Conservation (phyloP, 257 asterid genomes). For the Cynanchum wilfordii region DNA sequence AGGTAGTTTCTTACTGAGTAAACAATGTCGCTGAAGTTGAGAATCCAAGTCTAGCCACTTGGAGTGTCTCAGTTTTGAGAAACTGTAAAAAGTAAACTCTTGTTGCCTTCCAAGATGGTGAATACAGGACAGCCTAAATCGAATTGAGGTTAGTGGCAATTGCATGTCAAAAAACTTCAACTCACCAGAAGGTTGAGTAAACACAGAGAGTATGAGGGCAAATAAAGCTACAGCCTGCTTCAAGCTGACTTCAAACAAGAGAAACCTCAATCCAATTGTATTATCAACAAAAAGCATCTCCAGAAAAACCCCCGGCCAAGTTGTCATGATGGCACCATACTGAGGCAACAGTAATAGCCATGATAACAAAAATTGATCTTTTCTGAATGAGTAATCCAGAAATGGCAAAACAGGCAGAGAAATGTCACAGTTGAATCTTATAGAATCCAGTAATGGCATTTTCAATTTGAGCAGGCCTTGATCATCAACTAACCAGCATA, state of each 20-base stretch:
- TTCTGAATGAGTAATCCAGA: slow-evolving; percentile 26
- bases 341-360: slow-evolving; percentile 50
- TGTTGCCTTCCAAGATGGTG: slow-evolving; percentile 52
- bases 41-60: slow-evolving; percentile 68
- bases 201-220: slow-evolving; percentile 52
- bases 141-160: slow-evolving; percentile 77
- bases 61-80: slow-evolving; percentile 50
- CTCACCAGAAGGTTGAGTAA: slow-evolving; percentile 47
- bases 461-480: slow-evolving; percentile 37
- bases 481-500: slow-evolving; percentile 42
- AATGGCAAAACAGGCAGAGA: slow-evolving; percentile 42
- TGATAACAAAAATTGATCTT: slow-evolving; percentile 35
- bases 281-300: slow-evolving; percentile 87
- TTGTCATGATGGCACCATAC: slow-evolving; percentile 53
- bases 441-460: slow-evolving; percentile 32
- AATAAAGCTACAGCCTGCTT: slow-evolving; percentile 59
- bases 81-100: slow-evolving; percentile 61
- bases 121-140: slow-evolving; percentile 53
- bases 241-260: slow-evolving; percentile 69
- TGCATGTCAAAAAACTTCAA: slow-evolving; percentile 37
- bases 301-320: slow-evolving; percentile 66
- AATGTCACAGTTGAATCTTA: slow-evolving; percentile 35
- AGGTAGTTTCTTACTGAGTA: slow-evolving; percentile 49
- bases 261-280: slow-evolving; percentile 64
- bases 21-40: slow-evolving; percentile 56